Base-by-base conservation (phyloP, 805 yeast species). In the Hanseniaspora thailandica region DNA sequence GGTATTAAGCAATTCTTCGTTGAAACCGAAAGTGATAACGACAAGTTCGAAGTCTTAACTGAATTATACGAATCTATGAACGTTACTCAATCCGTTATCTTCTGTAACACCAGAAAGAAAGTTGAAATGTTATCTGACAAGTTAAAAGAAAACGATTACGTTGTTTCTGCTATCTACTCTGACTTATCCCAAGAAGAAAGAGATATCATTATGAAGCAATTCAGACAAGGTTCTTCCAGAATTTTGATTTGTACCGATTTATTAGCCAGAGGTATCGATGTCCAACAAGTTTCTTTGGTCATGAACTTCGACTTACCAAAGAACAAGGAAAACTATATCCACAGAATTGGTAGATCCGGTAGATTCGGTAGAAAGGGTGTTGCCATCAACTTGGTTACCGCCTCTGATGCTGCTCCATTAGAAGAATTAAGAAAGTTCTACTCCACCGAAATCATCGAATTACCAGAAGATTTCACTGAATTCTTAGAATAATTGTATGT, bases 291-390 rank as follows among this genome's bases (percentile, higher is more conserved):
- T 47, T 89, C 97, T 12, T 72, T 90, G 60, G 98, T 90, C 56
- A 86, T 90, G 65, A 90, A 90, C 77, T 90, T 86, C 72, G 98
- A 90, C 70, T 73, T 90, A 68, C 97, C 98, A 54, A 69, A 78
- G 59, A 88, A 93, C 76, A 81, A 83, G 67, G 97, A 90, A 71
- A 90, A 90, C 77, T 90, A 90, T 70, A 82, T 90, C 65, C 98
- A 90, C 75, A 80, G 98, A 72, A 90, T 90, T 61, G 98, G 98
- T 69, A 83, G 98, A 71, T 88, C 95, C 61, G 98, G 97, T 59
- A 82, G 98, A 68, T 90, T 90, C 75, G 98, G 98, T 62, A 82
- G 98, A 72, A 90, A 89, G 76, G 98, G 96, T 76, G 95, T 85
- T 64, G 97, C 98, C 55, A 86, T 90, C 70, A 93, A 89, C 76